Evolutionary conservation across 1,284 basidiomycete genomes (phyloP).

Genomic region (Pholiota adiposa): DNA sequence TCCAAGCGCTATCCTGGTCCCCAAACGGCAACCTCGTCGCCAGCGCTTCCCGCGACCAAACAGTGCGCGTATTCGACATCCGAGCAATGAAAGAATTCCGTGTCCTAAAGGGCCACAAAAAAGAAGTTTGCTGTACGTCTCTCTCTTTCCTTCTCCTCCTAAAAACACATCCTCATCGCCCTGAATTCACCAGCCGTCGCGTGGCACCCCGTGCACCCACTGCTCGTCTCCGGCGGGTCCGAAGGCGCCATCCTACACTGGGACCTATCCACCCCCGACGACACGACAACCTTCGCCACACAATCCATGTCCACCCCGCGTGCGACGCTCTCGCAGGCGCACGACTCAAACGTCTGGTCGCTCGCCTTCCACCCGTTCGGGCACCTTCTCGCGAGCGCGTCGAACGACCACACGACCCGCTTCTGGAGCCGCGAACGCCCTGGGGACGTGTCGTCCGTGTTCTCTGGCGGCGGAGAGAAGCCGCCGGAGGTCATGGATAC

Average conservation of each 20-base stretch:
- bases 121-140: constrained; percentile 93
- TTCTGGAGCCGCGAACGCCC: constrained; percentile 95
- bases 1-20: constrained; percentile 92
- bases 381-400: constrained; percentile 90
- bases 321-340: constrained; percentile 87
- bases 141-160: background rate
- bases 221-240: constrained; percentile 92
- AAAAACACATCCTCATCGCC: background rate
- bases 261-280: constrained; percentile 73
- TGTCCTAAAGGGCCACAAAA: constrained; percentile 92
- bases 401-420: constrained; percentile 96
- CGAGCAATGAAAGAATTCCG: constrained; percentile 96
- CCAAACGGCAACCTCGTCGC: constrained; percentile 94
- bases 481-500: constrained; percentile 64
- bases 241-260: constrained; percentile 94
- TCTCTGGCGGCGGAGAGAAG: constrained; percentile 78
- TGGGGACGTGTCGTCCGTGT: constrained; percentile 72
- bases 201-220: constrained; percentile 94
- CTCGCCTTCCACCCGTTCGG: constrained; percentile 96
- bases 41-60: constrained; percentile 93
- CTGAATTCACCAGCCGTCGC: constrained; percentile 80
- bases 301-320: constrained; percentile 60
- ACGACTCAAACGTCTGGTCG: constrained; percentile 97
- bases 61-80: constrained; percentile 97
- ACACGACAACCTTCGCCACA: constrained; percentile 31